Conservation (phyloP, 2,329 filamentous ascomycete genomes). For the Lojkania enalia region DNA sequence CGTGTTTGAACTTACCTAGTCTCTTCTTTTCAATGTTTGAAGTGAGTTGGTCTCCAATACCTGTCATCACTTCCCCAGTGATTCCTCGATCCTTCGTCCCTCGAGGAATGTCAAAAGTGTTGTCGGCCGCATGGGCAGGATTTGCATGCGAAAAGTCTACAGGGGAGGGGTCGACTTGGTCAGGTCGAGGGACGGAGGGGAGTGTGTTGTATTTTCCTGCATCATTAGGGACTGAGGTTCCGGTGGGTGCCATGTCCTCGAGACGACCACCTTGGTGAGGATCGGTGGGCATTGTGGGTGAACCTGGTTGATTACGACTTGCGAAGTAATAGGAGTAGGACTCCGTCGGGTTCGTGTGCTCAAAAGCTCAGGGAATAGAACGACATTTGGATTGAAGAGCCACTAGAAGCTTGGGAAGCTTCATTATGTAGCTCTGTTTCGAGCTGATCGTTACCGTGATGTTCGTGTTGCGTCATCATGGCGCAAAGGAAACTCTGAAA, state of each 20-base stretch:
- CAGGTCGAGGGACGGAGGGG: slow-evolving; percentile 53
- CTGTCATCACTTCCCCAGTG: slow-evolving; percentile 42
- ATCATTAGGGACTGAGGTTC: slow-evolving; percentile 50
- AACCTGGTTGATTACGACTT: too few relatives aligned
- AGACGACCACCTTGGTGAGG: slow-evolving; percentile 40
- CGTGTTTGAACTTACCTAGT: slow-evolving; percentile 14
- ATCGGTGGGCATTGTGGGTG: slow-evolving; percentile 8
- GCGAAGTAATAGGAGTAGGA: not conserved
- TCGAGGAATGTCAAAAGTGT: slow-evolving; percentile 52
- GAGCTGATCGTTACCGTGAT: not conserved
- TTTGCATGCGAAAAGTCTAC: slow-evolving; percentile 38
- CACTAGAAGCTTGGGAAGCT: slow-evolving; percentile 1
- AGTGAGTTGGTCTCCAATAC: slow-evolving; percentile 37
- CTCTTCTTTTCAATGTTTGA: slow-evolving; percentile 37
- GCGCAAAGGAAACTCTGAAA: not conserved
- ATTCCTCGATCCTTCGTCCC: slow-evolving; percentile 33
- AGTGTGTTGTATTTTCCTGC: slow-evolving; percentile 52
- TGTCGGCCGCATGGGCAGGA: slow-evolving; percentile 52
- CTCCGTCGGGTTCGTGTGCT: not conserved
- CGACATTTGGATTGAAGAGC: not conserved
- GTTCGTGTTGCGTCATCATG: slow-evolving; percentile 7
- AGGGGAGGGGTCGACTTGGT: slow-evolving; percentile 44
- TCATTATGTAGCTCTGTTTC: slow-evolving; percentile 12
- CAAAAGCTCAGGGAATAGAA: not conserved
- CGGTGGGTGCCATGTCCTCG: slow-evolving; percentile 40